Conservation (phyloP, 495 filamentous ascomycete genomes). For the Penicillium ucsense region DNA sequence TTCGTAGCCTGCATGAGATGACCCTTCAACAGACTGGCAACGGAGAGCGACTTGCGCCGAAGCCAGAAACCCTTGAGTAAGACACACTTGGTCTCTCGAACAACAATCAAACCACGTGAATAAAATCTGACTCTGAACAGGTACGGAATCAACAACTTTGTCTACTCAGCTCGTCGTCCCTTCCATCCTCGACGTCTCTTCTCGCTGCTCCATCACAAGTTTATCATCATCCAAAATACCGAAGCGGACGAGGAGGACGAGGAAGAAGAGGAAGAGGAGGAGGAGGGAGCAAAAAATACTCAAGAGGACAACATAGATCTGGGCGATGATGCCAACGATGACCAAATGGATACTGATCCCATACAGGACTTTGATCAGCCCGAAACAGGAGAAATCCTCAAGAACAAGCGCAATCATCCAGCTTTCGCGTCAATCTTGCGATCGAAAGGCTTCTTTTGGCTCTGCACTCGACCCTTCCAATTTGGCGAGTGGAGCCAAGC, state of each 20-base stretch:
- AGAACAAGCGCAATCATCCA: constrained; percentile 34
- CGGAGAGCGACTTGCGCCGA: constrained; percentile 37
- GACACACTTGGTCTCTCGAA: too few relatives aligned
- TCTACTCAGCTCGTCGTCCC: constrained; percentile 42
- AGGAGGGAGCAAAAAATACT: constrained; percentile 20
- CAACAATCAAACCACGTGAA: too few relatives aligned
- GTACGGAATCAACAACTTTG: constrained; percentile 48
- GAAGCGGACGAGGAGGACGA: constrained; percentile 27
- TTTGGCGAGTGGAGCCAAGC: constrained; percentile 53
- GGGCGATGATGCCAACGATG: constrained; percentile 4
- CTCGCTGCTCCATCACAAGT: constrained; percentile 42
- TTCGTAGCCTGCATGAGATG: constrained; percentile 44
- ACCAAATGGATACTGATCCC: constrained; percentile 29
- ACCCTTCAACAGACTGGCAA: constrained; percentile 29
- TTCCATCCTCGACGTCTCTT: constrained; percentile 44
- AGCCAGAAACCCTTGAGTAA: constrained; percentile 48
- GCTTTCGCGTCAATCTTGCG: constrained; percentile 34
- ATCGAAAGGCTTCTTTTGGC: constrained; percentile 41
- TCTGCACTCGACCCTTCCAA: constrained; percentile 33
- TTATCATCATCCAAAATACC: constrained; percentile 40
- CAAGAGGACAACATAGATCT: too few relatives aligned
- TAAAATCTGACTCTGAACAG: constrained; percentile 3
- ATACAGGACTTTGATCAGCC: constrained; percentile 29
- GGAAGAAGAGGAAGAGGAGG: constrained; percentile 26
- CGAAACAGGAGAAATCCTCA: constrained; percentile 26